Evolutionary conservation across 2,329 filamentous ascomycete species (phyloP).

Genomic region (Ascochyta lentis): DNA sequence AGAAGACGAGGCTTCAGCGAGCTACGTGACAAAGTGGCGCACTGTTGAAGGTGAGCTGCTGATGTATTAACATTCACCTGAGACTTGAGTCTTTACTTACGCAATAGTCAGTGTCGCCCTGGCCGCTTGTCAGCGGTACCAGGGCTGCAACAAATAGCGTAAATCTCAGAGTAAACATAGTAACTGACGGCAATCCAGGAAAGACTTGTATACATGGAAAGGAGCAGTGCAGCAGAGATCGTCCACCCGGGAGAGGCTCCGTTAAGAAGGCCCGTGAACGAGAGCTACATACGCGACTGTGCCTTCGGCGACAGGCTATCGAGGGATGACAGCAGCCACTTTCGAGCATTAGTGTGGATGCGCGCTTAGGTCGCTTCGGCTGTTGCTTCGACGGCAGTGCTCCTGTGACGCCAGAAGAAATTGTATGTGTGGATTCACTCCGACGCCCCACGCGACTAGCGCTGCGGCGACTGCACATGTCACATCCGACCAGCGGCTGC

Average conservation of each 20-base stretch:
- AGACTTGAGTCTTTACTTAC: background rate
- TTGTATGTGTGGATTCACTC: slow-evolving; percentile 2
- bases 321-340: background rate
- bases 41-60: slow-evolving; percentile 13
- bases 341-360: background rate
- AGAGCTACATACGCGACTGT: background rate
- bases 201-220: background rate
- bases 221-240: background rate
- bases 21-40: slow-evolving; percentile 11
- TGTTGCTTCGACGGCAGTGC: background rate
- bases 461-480: background rate
- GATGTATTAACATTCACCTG: background rate
- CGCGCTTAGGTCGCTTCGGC: background rate
- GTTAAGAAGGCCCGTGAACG: background rate
- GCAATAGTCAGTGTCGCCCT: slow-evolving; percentile 1
- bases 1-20: slow-evolving; percentile 20
- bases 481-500: background rate
- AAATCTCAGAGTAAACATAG: slow-evolving; percentile 16
- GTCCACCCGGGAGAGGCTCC: background rate
- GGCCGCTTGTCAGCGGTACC: background rate
- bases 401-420: background rate
- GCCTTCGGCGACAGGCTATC: background rate
- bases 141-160: slow-evolving; percentile 19
- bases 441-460: slow-evolving; percentile 1
- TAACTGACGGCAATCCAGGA: background rate